Evolutionary conservation across 2,329 filamentous ascomycete species (phyloP), one percentile per base, ranked within the genome.

Genomic region (Cadophora malorum): DNA sequence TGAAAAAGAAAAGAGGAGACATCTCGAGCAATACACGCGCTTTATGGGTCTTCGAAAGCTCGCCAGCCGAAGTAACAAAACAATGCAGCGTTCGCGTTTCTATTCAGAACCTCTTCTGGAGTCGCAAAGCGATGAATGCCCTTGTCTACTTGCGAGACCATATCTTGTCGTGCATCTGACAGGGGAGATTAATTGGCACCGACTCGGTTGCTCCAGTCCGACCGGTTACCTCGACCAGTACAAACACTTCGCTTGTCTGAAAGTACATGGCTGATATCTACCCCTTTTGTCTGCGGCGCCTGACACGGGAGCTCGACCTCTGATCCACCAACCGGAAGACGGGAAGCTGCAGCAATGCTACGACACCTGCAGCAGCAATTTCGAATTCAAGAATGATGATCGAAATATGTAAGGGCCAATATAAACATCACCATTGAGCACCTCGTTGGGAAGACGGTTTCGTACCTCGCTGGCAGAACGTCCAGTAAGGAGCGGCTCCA

Each of bases 351-450:
- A n/a, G 52, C 52, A 55, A 55, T 55, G 25, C 25, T 53, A 53
- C 25, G 8, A 52, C 21, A 52, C 14, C 31, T 31, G 53, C 31
- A 23, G n/a, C 35, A 16, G 12, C 21, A 59, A 59, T 59, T 25
- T 58, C 33, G n/a, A 25, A 9, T 23, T 16, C 21, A 59, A 28
- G 56, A 59, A 41, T 59, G 55, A 58, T 33, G 56, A 25, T 59
- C 56, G 35, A 45, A 14, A 45, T 59, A 25, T 59, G 5, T 38
- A 41, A 16, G n/a, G 21, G 2, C 56, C 21, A 59, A 45, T 16
- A 59, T 10, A 59, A 59, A 59, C 56, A 59, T 25, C n/a, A 14
- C 56, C 33, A 59, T 59, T 59, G 35, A 59, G 56, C n/a, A 59
- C 56, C 35, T 28, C 33, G 35, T 41, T 45, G 21, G 35, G 56